Evolutionary conservation across 345 rosid species (phyloP).

Genomic region (Rhizophora apiculata): DNA sequence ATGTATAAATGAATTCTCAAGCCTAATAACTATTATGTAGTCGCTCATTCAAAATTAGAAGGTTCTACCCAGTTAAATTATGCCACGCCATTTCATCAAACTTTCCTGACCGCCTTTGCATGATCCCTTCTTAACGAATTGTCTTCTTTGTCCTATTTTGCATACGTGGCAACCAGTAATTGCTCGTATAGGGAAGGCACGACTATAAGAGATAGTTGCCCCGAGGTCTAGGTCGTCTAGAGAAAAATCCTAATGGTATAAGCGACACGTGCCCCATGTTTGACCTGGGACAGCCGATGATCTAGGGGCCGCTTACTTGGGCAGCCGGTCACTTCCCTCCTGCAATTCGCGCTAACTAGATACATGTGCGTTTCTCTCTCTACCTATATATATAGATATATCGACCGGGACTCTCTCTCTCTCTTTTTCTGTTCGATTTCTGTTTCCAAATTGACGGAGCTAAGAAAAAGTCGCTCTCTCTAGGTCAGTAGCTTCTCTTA

Average conservation of each 20-base stretch:
- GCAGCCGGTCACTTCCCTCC: conserved; percentile 38
- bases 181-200: neutral
- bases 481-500: conserved; percentile 31
- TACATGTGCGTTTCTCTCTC: neutral
- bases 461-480: conserved; percentile 27
- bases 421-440: neutral
- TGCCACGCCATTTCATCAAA: neutral
- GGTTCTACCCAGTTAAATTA: neutral
- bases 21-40: neutral
- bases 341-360: conserved; percentile 54
- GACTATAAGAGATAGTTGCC: conserved; percentile 1
- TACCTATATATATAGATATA: neutral
- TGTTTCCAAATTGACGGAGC: conserved; percentile 19
- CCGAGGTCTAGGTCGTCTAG: neutral
- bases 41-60: neutral
- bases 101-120: neutral
- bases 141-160: neutral
- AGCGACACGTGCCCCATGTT: conserved; percentile 22
- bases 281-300: conserved; percentile 20
- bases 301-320: conserved; percentile 16
- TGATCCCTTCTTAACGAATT: neutral
- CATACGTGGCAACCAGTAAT: neutral
- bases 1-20: neutral
- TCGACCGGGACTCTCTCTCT: neutral
- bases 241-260: conserved; percentile 5